Conservation (phyloP, 2,329 filamentous ascomycete genomes). For the Ascochyta fabae region DNA sequence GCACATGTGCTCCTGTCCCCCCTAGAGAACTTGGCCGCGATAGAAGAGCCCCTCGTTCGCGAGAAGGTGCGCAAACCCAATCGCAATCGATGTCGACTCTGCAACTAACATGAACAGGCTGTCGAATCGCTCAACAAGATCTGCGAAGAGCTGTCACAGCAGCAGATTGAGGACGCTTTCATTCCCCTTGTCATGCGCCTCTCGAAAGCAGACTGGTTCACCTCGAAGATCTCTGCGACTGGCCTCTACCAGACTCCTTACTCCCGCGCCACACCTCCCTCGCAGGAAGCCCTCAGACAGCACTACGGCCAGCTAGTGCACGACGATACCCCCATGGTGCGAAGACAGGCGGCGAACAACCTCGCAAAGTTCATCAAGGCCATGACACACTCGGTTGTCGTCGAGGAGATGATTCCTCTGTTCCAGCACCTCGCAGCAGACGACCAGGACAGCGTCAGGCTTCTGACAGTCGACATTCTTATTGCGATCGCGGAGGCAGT, state of each 20-base stretch:
- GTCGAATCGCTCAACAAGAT: constrained; percentile 99
- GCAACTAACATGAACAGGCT: constrained; percentile 65
- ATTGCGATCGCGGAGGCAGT: constrained; percentile 97
- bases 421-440: constrained; percentile 97
- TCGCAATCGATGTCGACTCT: background rate
- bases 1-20: constrained; percentile 96
- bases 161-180: constrained; percentile 97
- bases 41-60: constrained; percentile 95
- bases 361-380: constrained; percentile 97
- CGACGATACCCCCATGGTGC: constrained; percentile 98
- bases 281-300: constrained; percentile 89
- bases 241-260: constrained; percentile 95
- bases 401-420: constrained; percentile 98
- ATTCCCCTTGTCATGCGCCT: constrained; percentile 94
- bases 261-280: constrained; percentile 83
- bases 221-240: constrained; percentile 97
- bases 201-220: constrained; percentile 99
- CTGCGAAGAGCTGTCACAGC: constrained; percentile 85
- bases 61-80: constrained; percentile 74
- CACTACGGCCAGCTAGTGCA: constrained; percentile 93
- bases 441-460: constrained; percentile 95
- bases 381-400: constrained; percentile 88
- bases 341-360: constrained; percentile 94
- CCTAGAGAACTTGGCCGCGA: constrained; percentile 95
- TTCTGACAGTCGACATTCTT: constrained; percentile 94